Evolutionary conservation across 139 green algal genomes (phyloP), one percentile per base, ranked within the genome.

Genomic region (Picochlorum costavermella): DNA sequence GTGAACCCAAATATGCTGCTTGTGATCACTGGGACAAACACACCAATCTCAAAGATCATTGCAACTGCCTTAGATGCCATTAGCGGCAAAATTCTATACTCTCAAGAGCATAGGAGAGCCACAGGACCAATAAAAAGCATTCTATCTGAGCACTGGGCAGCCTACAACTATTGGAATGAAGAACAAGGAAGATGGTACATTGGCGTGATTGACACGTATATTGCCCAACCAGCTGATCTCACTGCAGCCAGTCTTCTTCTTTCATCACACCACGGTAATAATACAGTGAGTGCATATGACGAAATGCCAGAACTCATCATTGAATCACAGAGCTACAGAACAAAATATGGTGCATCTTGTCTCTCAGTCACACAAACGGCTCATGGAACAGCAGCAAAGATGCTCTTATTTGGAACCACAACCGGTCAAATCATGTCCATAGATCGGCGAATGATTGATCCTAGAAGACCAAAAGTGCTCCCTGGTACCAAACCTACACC

Each of bases 1-100:
- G 65, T 96, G 23, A 94, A 91, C 76, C 86, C 84, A 61, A 98
- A 97, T 80, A 78, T 77, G 5, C 56, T 94, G 13, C 81, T 98
- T n/a, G 65, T 96, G 16, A 91, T 83, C 9, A 86, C 72, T 0
- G 86, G 86, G 12, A 28, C 29, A 13, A 8, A 3, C 33, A 40
- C 33, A 12, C n/a, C 46, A 17, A 14, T 64, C 26, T 23, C 17
- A 20, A 9, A 36, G 45, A 46, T 33, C 10, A 48, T 5, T 14
- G 25, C 45, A 4, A 26, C 58, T 40, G 53, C 97, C n/a, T 20
- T 98, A 29, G 90, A 97, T 76, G 88, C 76, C 0, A 87, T 92
- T 8, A 96, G 80, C 2, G 92, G 92, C 2, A 67, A 65, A 5
- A 64, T 94, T 30, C 71, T 96, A 37, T 80, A 87, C 74, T 65